Percentiles rank a stretch among this genome's conserved stretches.
These are phyloP conservation scores for Russula earlei DNA, from an alignment of 768 basidiomycete genomes.

Conservation along the genomic window DNA sequence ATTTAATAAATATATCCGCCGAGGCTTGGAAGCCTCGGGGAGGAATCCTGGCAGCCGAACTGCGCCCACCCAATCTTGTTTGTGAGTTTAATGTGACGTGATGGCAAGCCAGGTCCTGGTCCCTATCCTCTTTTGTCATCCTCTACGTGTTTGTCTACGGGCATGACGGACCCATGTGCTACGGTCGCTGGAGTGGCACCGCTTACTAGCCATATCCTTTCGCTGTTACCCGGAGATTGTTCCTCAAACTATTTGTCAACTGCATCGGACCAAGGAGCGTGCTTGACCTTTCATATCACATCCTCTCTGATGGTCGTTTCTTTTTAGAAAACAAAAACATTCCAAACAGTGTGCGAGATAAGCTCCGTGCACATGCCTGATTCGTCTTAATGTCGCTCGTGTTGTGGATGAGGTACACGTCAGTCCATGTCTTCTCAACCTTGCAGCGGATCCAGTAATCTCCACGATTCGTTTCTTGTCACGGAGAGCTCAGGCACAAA, in stretches of 20 bases:
- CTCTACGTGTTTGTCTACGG: not conserved
- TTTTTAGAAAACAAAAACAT: not conserved
- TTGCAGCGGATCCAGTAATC: not conserved
- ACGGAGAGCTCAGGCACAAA: not conserved
- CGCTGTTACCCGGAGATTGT: not conserved
- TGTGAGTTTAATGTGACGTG: slow-evolving; percentile 9
- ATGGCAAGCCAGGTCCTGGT: not conserved
- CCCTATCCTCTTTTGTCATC: not conserved
- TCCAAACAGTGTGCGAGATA: not conserved
- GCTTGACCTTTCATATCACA: not conserved
- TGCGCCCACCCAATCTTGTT: slow-evolving; percentile 6
- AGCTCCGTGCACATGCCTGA: not conserved
- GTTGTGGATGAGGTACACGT: not conserved
- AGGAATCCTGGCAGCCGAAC: not conserved
- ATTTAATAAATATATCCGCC: not conserved
- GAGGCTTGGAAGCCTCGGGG: not conserved
- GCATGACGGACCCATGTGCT: not conserved
- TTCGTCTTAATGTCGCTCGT: not conserved
- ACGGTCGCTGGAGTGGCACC: not conserved
- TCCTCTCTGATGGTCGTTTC: not conserved
- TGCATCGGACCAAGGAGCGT: not conserved
- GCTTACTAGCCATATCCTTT: not conserved
- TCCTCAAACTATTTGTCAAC: not conserved
- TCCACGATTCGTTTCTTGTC: not conserved
- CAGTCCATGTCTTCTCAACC: not conserved